Conservation (phyloP, 2,329 filamentous ascomycete genomes). For the Arachnomyces sp. region DNA sequence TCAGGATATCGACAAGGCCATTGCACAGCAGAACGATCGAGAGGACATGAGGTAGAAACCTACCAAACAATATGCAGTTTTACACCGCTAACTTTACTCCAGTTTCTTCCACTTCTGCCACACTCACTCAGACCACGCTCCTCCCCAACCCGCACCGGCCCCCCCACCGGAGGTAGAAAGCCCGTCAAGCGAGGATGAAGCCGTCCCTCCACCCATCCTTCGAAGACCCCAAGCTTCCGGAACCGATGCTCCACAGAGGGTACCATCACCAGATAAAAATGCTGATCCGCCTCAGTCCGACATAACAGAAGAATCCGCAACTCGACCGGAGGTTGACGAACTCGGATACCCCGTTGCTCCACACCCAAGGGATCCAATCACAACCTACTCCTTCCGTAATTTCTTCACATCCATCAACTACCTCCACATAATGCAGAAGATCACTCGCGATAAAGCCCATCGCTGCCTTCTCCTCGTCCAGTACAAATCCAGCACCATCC, state of each 20-base stretch:
- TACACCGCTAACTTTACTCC: conserved; percentile 11
- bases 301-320: conserved; percentile 14
- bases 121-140: conserved; percentile 54
- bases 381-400: conserved; percentile 83
- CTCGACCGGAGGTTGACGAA: conserved; percentile 14
- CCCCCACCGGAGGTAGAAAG: conserved; percentile 26
- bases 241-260: conserved; percentile 19
- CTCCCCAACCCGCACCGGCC: conserved; percentile 27
- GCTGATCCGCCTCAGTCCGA: conserved; percentile 7
- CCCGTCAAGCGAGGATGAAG: conserved; percentile 57
- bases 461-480: conserved; percentile 87
- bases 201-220: conserved; percentile 73
- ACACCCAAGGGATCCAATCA: conserved; percentile 56
- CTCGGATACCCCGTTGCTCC: conserved; percentile 15
- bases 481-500: conserved; percentile 88
- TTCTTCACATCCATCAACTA: conserved; percentile 96
- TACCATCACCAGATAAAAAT: conserved; percentile 18
- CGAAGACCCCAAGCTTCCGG: conserved; percentile 39
- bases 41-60: conserved; percentile 64
- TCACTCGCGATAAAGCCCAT: conserved; percentile 92
- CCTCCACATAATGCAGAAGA: conserved; percentile 91
- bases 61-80: conserved; percentile 4
- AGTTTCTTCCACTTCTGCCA: conserved; percentile 93
- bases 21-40: conserved; percentile 77
- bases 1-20: conserved; percentile 84